These are phyloP conservation scores for Micromonas pusilla DNA, from an alignment of 139 green algal species.

Conservation along the genomic window DNA sequence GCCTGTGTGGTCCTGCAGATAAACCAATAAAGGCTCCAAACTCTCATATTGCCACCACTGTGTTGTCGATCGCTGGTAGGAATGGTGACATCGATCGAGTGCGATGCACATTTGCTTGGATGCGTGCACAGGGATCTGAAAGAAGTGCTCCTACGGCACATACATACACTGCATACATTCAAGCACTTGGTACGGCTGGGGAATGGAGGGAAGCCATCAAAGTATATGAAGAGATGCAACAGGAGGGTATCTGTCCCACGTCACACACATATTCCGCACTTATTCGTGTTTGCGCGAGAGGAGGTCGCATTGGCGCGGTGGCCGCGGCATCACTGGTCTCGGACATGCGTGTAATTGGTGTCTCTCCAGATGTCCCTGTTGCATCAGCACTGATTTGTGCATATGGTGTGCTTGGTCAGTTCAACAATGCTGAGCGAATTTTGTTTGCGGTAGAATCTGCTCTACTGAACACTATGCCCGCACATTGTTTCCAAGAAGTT, in stretches of 20 bases:
- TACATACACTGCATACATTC: neutral
- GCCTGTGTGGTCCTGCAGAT: too few relatives aligned
- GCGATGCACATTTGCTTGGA: neutral
- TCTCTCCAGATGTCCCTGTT: constrained; percentile 16
- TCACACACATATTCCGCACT: constrained; percentile 12
- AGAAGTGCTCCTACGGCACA: neutral
- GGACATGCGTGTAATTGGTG: neutral
- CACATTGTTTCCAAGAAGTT: neutral
- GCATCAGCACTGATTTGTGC: neutral
- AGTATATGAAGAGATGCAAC: neutral
- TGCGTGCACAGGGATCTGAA: neutral
- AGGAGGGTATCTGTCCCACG: neutral
- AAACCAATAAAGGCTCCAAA: neutral
- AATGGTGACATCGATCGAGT: neutral
- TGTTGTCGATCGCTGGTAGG: neutral
- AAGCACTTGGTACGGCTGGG: neutral
- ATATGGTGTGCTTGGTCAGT: neutral
- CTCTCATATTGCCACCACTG: neutral
- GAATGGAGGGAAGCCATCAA: neutral
- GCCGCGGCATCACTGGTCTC: neutral
- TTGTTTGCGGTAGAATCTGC: neutral
- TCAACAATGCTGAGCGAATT: neutral
- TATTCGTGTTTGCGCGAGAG: neutral
- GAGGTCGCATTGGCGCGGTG: neutral
- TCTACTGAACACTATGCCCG: too few relatives aligned